Conservation (phyloP, 108 stramenopile species). For the Fragilariopsis cylindrus region DNA sequence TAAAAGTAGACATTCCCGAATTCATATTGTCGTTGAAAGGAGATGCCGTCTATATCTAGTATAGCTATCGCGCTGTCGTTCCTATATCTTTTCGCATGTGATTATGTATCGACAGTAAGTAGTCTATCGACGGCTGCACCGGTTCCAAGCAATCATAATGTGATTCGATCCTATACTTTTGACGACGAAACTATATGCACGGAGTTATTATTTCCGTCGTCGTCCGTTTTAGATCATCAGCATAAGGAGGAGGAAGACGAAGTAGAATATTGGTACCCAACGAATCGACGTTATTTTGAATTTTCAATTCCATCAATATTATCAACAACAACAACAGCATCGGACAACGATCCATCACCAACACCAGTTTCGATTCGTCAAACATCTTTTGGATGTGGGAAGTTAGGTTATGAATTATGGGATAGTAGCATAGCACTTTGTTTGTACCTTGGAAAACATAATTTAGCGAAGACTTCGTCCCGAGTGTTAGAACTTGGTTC, state of each 20-base stretch:
- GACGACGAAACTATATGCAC: conserved; percentile 1
- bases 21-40: too few species aligned
- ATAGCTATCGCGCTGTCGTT: too few species aligned
- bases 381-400: conserved; percentile 51
- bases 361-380: conserved; percentile 23
- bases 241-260: conserved; percentile 39
- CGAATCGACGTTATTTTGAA: conserved; percentile 28
- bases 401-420: conserved; percentile 43
- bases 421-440: conserved; percentile 39
- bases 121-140: too few species aligned
- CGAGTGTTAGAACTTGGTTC: conserved; percentile 40
- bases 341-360: neutral
- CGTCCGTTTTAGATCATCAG: too few species aligned
- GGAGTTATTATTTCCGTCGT: conserved; percentile 1
- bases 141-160: neutral
- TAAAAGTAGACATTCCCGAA: too few species aligned
- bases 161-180: neutral
- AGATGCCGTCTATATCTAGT: too few species aligned
- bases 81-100: too few species aligned
- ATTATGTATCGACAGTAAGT: too few species aligned
- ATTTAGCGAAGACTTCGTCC: neutral
- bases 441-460: conserved; percentile 7
- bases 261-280: conserved; percentile 44
- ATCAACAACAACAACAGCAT: neutral
- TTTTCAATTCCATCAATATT: conserved; percentile 14